Conservation (phyloP, 2,329 filamentous ascomycete species). For the Cladorrhinum sp. region DNA sequence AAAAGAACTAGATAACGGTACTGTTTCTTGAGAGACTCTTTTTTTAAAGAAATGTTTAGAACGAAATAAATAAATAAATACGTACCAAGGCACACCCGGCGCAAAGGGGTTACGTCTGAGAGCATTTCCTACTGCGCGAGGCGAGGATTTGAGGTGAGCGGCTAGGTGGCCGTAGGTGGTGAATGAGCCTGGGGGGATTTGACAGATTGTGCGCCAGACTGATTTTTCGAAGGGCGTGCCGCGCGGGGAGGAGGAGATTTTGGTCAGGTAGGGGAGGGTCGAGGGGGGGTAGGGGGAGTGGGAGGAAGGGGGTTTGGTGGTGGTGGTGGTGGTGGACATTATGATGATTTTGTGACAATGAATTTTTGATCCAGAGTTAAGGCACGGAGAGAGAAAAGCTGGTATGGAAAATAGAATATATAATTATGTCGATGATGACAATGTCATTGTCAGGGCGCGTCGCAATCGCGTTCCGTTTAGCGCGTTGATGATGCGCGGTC, state of each 20-base stretch:
- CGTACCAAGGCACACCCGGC: slow-evolving; percentile 67
- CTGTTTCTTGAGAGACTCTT: no score
- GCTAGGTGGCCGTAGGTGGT: slow-evolving; percentile 77
- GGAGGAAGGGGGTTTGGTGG: neutral
- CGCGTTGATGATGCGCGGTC: slow-evolving; percentile 19
- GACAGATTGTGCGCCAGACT: slow-evolving; percentile 70
- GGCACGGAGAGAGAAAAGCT: neutral
- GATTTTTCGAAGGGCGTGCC: slow-evolving; percentile 55
- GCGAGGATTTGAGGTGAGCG: slow-evolving; percentile 64
- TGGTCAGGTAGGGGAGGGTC: no score
- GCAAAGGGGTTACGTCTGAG: slow-evolving; percentile 79
- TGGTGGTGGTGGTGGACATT: neutral
- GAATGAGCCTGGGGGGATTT: slow-evolving; percentile 71
- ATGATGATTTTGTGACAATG: neutral
- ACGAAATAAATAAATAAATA: no score
- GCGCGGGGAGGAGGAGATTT: slow-evolving; percentile 19
- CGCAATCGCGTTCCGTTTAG: neutral
- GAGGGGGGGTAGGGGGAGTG: slow-evolving; percentile 10
- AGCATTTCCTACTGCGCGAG: slow-evolving; percentile 74
- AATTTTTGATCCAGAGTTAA: neutral
- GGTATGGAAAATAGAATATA: neutral
- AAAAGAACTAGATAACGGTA: no score
- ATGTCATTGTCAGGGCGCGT: slow-evolving; percentile 22
- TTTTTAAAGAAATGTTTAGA: no score
- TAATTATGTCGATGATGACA: neutral